Percentiles rank a stretch among this genome's conserved stretches.
Conservation (phyloP, 2,329 filamentous ascomycete genomes). For the Ascosphaera apis region DNA sequence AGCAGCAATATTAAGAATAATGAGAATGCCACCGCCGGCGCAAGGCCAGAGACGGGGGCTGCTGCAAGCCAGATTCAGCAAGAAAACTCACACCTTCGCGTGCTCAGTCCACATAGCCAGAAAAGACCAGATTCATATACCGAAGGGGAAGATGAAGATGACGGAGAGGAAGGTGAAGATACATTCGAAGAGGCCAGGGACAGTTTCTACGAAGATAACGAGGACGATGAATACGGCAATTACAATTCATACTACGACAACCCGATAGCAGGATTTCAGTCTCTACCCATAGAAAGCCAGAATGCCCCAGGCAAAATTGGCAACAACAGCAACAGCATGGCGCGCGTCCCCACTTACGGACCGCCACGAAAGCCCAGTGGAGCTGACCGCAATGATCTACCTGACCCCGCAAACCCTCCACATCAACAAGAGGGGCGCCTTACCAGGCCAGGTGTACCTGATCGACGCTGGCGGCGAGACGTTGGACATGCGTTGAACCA, state of each 20-base stretch:
- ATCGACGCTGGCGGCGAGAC: slow-evolving; percentile 49
- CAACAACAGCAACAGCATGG: background rate
- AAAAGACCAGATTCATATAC: slow-evolving; percentile 29
- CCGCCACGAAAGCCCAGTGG: too few species aligned
- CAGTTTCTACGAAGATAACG: slow-evolving; percentile 11
- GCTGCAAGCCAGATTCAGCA: too few species aligned
- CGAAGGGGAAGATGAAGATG: slow-evolving; percentile 16
- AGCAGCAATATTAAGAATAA: slow-evolving; percentile 24
- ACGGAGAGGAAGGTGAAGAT: slow-evolving; percentile 14
- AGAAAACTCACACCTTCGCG: slow-evolving; percentile 37
- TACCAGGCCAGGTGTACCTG: too few species aligned
- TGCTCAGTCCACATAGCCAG: slow-evolving; percentile 71
- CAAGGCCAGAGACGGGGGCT: too few species aligned
- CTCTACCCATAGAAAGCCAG: slow-evolving; percentile 17
- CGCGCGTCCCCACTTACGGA: background rate
- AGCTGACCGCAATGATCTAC: too few species aligned
- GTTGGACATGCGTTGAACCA: slow-evolving; percentile 72
- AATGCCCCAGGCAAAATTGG: slow-evolving; percentile 18
- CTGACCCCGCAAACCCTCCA: too few species aligned
- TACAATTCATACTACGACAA: slow-evolving; percentile 20
- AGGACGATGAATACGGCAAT: slow-evolving; percentile 24
- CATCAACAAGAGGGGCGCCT: too few species aligned
- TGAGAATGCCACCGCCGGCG: too few species aligned
- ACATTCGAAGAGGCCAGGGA: slow-evolving; percentile 7
- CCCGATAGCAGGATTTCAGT: too few species aligned